Evolutionary conservation across 2,329 filamentous ascomycete genomes (phyloP).

Genomic region (Pseudogymnoascus sp.): DNA sequence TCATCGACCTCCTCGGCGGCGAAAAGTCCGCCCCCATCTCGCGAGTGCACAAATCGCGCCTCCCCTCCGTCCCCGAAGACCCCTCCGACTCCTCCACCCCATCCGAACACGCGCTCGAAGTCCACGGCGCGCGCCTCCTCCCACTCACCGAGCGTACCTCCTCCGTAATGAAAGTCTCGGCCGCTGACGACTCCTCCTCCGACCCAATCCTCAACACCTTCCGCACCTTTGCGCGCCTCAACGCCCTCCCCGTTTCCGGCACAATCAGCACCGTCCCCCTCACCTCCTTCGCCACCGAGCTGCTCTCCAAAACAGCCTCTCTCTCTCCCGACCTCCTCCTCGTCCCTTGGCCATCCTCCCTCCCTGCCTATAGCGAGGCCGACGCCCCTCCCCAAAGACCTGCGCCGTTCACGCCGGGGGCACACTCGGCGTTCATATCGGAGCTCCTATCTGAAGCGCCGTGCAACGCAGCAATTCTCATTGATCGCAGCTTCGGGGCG

Average conservation of each 20-base stretch:
- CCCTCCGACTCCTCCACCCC: conserved; percentile 17
- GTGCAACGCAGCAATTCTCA: conserved; percentile 68
- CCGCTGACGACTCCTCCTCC: conserved; percentile 61
- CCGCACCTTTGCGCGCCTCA: conserved; percentile 75
- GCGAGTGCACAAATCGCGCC: conserved; percentile 31
- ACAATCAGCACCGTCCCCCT: conserved; percentile 75
- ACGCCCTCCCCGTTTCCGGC: conserved; percentile 75
- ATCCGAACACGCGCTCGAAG: conserved; percentile 18
- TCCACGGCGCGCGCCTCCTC: conserved; percentile 74
- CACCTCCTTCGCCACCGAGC: conserved; percentile 68
- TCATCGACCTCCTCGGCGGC: conserved; percentile 71
- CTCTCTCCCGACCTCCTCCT: conserved; percentile 67
- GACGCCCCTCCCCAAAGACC: conserved; percentile 19
- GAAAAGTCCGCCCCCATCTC: conserved; percentile 30
- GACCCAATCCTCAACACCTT: conserved; percentile 91
- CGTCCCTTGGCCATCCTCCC: conserved; percentile 68
- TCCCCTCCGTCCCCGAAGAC: conserved; percentile 23
- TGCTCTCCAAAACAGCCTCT: conserved; percentile 63
- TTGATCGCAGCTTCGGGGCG: conserved; percentile 63
- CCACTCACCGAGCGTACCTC: conserved; percentile 89
- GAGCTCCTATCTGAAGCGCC: conserved; percentile 54
- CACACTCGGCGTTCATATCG: conserved; percentile 69
- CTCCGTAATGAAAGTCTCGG: conserved; percentile 88
- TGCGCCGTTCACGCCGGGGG: conserved; percentile 51
- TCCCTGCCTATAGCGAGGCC: conserved; percentile 43